These are phyloP conservation scores for Populus tomentosa DNA, from an alignment of 441 rosid genomes.

Conservation along the genomic window DNA sequence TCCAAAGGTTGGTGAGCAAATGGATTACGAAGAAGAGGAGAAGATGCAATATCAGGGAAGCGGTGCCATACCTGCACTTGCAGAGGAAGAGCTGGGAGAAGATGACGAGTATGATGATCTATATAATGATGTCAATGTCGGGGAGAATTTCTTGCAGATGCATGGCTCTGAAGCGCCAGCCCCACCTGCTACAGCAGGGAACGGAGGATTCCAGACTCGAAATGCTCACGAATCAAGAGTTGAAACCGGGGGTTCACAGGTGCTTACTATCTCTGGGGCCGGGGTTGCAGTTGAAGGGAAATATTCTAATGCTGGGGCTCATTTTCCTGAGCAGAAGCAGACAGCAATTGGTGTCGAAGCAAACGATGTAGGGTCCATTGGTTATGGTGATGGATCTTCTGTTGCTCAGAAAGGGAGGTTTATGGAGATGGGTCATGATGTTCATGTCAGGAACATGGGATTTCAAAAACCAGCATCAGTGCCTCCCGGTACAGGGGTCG, in stretches of 20 bases:
- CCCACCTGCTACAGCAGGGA: constrained; percentile 31
- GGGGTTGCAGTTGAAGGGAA: constrained; percentile 43
- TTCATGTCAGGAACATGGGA: constrained; percentile 36
- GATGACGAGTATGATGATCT: constrained; percentile 97
- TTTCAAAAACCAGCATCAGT: constrained; percentile 46
- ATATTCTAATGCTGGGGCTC: constrained; percentile 34
- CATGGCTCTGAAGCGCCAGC: constrained; percentile 46
- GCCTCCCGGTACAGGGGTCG: constrained; percentile 31
- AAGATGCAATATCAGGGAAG: constrained; percentile 74
- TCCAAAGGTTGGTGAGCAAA: constrained; percentile 58
- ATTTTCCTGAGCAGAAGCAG: constrained; percentile 32
- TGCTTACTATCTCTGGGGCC: constrained; percentile 28
- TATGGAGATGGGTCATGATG: constrained; percentile 35
- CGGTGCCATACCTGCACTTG: constrained; percentile 91
- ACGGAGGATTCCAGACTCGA: constrained; percentile 43
- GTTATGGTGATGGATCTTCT: constrained; percentile 43
- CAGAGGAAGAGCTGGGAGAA: constrained; percentile 91
- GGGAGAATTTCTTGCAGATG: constrained; percentile 77
- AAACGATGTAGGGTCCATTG: constrained; percentile 43
- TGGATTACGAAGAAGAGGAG: constrained; percentile 48
- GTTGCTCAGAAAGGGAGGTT: constrained; percentile 37
- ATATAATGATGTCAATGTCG: constrained; percentile 93
- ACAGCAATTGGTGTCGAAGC: constrained; percentile 38
- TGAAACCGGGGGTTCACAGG: constrained; percentile 36
- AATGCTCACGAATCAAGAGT: constrained; percentile 41